Evolutionary conservation across 2,329 filamentous ascomycete genomes (phyloP).

Genomic region (Thermoascus crustaceus): DNA sequence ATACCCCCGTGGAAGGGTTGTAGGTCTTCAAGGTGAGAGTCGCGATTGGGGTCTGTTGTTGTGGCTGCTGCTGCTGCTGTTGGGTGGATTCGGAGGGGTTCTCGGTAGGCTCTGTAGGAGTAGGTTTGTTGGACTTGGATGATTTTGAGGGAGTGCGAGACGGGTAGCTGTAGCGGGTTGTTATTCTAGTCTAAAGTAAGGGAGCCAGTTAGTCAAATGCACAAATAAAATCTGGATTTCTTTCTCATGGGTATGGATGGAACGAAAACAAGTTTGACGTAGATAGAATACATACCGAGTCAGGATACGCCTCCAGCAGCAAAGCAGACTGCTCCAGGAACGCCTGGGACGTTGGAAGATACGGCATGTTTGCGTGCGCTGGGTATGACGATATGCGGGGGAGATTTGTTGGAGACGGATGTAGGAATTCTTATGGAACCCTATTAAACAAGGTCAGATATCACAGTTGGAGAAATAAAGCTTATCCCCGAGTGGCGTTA

Average conservation of each 20-base stretch:
- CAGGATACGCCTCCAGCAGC: slow-evolving; percentile 77
- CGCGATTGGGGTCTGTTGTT: slow-evolving; percentile 48
- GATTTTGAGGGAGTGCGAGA: slow-evolving; percentile 21
- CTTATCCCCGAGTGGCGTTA: no score
- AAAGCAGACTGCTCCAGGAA: slow-evolving; percentile 85
- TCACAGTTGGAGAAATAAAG: no score
- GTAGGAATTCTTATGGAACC: no score
- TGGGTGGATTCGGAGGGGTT: slow-evolving; percentile 11
- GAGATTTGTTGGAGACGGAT: no score
- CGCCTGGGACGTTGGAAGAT: slow-evolving; percentile 73
- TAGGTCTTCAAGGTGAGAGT: slow-evolving; percentile 81
- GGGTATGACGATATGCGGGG: no score
- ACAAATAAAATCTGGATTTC: background rate
- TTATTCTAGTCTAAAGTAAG: slow-evolving; percentile 66
- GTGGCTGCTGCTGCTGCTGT: slow-evolving; percentile 11
- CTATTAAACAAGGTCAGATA: no score
- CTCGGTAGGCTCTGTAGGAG: slow-evolving; percentile 15
- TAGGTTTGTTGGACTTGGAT: slow-evolving; percentile 22
- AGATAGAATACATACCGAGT: slow-evolving; percentile 53
- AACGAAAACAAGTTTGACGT: slow-evolving; percentile 5
- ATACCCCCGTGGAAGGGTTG: slow-evolving; percentile 71
- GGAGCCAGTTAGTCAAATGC: slow-evolving; percentile 6
- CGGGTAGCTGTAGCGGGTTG: slow-evolving; percentile 80
- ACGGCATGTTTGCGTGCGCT: slow-evolving; percentile 67
- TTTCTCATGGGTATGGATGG: slow-evolving; percentile 2